Evolutionary conservation across 1,139 yeast species (phyloP), one percentile per base, ranked within the genome.

Genomic region (Debaryomycetaceae sp.): DNA sequence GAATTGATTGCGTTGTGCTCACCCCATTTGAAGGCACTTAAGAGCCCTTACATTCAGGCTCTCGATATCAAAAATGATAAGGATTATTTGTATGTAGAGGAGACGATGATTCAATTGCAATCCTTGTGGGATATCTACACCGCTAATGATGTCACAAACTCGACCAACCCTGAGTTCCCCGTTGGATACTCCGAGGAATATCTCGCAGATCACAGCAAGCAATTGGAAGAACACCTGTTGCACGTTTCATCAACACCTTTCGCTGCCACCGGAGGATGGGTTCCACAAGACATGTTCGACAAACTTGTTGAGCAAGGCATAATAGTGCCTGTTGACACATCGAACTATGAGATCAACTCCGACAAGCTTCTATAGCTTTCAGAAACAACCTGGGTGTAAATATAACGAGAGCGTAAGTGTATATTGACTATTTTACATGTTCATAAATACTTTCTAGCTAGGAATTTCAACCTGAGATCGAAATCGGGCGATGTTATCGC

Each of bases 241-340:
- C 82, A 80, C 52, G 68, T 87, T 42, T 76, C 84, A 35, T 73
- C 82, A 6, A 78, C 83, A 45, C 97, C 97, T 40, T 90, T 90
- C 64, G 84, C 88, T 34, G 95, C 95, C 41, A 87, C 97, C 35
- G 87, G 88, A 46, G 97, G 97, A 5, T 91, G 97, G 97, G 78
- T 93, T 47, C 97, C 98, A 24, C 96, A 88, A 61, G 96, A 89
- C 59, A 80, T 89, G 85, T 90, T 91, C 60, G 84, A 80, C 38
- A 78, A 79, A 45, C 74, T 89, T 53, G 66, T 80, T 39, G 80
- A 80, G 20, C 83, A 83, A 51, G 95, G 93, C 1, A 72, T 85
- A 46, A 69, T 91, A 43, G 70, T 64, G 31, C 63, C 62, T 42
- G 65, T 59, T 33, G 62, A 56, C 24, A 53, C 64, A 37, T 78